Evolutionary conservation across 768 basidiomycete species (phyloP).

Genomic region (Leucogyrophana mollusca): DNA sequence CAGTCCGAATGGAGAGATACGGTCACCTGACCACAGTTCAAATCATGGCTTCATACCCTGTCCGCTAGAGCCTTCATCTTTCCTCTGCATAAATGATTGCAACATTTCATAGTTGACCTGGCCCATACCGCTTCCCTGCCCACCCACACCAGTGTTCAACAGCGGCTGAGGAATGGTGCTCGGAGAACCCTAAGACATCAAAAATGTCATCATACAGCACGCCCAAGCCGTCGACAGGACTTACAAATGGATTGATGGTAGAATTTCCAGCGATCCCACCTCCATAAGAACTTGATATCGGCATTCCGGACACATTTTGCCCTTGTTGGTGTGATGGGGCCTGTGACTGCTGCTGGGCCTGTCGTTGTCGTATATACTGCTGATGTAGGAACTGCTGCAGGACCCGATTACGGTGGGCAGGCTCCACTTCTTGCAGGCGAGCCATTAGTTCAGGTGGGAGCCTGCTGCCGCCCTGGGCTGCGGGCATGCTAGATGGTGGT

Average conservation of each 20-base stretch:
- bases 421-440: conserved; percentile 23
- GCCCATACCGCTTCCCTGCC: conserved; percentile 21
- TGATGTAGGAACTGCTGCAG: conserved; percentile 11
- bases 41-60: conserved; percentile 13
- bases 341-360: conserved; percentile 20
- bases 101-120: conserved; percentile 40
- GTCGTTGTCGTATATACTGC: conserved; percentile 23
- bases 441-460: conserved; percentile 12
- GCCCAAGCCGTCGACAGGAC: too few relatives aligned
- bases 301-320: conserved; percentile 13
- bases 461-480: not conserved
- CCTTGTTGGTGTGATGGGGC: conserved; percentile 13
- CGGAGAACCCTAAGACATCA: not conserved
- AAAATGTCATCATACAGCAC: not conserved
- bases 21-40: not conserved
- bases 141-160: conserved; percentile 12
- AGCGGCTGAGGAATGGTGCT: conserved; percentile 3
- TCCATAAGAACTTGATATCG: conserved; percentile 11
- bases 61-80: conserved; percentile 26
- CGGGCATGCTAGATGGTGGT: not conserved
- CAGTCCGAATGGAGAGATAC: too few relatives aligned
- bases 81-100: conserved; percentile 47
- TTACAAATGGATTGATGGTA: conserved; percentile 17
- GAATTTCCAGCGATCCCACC: conserved; percentile 6
- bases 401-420: conserved; percentile 18